Conservation (phyloP, 2,329 filamentous ascomycete genomes). For the Sordariomycetes sp. region DNA sequence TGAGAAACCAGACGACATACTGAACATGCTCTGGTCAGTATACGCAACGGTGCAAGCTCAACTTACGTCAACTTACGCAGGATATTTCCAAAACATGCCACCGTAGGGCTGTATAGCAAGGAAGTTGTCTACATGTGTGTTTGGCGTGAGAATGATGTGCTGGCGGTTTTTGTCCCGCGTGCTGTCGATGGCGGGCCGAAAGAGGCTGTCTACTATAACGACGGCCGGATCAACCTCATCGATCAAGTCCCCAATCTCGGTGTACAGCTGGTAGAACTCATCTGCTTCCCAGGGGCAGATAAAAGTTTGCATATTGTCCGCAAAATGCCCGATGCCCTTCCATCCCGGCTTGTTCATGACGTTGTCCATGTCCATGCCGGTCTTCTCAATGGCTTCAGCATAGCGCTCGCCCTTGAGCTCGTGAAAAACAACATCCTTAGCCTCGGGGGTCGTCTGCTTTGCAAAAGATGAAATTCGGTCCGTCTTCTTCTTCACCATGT, state of each 20-base stretch:
- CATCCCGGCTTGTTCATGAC: neutral
- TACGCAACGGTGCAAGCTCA: too few species aligned
- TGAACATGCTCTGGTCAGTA: too few species aligned
- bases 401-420: conserved; percentile 8
- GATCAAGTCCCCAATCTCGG: conserved; percentile 14
- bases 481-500: conserved; percentile 6
- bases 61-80: conserved; percentile 23
- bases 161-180: conserved; percentile 11
- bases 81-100: conserved; percentile 27
- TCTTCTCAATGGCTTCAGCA: neutral
- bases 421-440: conserved; percentile 14
- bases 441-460: conserved; percentile 6
- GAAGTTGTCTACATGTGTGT: conserved; percentile 29
- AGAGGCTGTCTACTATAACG: conserved; percentile 19
- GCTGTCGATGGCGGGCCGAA: conserved; percentile 15
- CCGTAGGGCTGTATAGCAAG: conserved; percentile 25
- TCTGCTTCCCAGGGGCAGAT: conserved; percentile 18
- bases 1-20: conserved; percentile 28
- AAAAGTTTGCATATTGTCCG: neutral
- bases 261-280: conserved; percentile 19
- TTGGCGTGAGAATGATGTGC: conserved; percentile 31
- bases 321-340: neutral
- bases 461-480: conserved; percentile 8
- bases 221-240: conserved; percentile 19
- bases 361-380: neutral